phyloP scores from a whole-genome alignment of 1,284 basidiomycete genomes.

The Marasmius oreades region DNA sequence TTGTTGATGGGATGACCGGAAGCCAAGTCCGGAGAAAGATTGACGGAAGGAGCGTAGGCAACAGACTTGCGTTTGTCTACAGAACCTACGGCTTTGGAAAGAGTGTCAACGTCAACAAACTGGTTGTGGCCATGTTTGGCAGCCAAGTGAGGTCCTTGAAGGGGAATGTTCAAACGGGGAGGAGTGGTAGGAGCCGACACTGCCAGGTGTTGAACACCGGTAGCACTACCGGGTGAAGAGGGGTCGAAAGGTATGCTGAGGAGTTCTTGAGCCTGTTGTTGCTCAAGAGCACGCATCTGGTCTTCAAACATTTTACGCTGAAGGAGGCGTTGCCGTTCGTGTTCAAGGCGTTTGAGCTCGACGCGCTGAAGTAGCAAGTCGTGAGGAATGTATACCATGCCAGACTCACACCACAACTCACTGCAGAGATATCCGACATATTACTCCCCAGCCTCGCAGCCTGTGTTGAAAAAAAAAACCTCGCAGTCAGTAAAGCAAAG shows the following conservation, averaged over 20 bases:
- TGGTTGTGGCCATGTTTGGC: slow-evolving; percentile 37
- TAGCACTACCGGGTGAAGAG: slow-evolving; percentile 32
- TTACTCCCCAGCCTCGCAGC: slow-evolving; percentile 79
- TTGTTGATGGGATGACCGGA: slow-evolving; percentile 36
- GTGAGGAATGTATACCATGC: not conserved
- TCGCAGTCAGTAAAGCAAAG: slow-evolving; percentile 13
- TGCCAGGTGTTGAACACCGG: slow-evolving; percentile 60
- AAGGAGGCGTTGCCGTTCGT: slow-evolving; percentile 80
- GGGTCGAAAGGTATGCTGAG: slow-evolving; percentile 68
- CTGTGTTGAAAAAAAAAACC: slow-evolving; percentile 33
- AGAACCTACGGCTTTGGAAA: slow-evolving; percentile 63
- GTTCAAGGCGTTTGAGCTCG: slow-evolving; percentile 86
- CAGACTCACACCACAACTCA: slow-evolving; percentile 37
- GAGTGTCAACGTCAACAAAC: slow-evolving; percentile 54
- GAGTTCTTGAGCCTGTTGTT: slow-evolving; percentile 84
- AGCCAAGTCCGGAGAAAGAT: slow-evolving; percentile 64
- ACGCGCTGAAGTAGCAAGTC: slow-evolving; percentile 56
- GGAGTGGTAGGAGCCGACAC: slow-evolving; percentile 82
- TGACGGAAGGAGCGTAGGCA: slow-evolving; percentile 74
- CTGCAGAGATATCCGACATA: slow-evolving; percentile 76
- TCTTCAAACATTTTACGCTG: slow-evolving; percentile 92
- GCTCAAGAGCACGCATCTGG: slow-evolving; percentile 89
- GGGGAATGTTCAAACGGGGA: slow-evolving; percentile 66
- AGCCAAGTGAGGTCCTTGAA: slow-evolving; percentile 43
- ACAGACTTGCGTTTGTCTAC: slow-evolving; percentile 81